These are phyloP conservation scores for Neurospora sp. DNA, from an alignment of 495 filamentous ascomycete genomes.

Conservation along the genomic window DNA sequence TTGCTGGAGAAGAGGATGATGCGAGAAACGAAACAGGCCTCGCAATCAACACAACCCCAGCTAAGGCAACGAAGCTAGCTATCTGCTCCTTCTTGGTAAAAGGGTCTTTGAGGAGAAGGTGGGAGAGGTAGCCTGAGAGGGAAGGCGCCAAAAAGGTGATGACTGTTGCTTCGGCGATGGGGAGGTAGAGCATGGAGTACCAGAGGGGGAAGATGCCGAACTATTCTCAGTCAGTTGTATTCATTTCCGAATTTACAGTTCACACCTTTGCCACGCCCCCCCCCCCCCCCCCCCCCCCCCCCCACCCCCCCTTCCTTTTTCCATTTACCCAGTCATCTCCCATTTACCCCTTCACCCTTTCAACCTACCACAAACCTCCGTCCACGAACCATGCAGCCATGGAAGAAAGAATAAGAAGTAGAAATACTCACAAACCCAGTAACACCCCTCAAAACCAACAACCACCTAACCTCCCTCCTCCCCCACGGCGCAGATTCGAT, in stretches of 20 bases:
- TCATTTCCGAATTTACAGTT: neutral
- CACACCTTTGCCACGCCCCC: too few species aligned
- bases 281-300: too few species aligned
- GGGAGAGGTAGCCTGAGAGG: constrained; percentile 75
- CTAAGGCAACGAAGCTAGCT: constrained; percentile 63
- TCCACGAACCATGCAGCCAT: neutral
- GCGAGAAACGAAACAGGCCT: constrained; percentile 54
- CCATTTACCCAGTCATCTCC: too few species aligned
- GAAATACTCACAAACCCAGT: constrained; percentile 48
- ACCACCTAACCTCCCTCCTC: constrained; percentile 46
- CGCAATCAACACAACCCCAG: constrained; percentile 79
- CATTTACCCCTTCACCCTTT: too few species aligned
- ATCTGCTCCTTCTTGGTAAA: constrained; percentile 72
- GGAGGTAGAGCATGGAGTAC: constrained; percentile 72
- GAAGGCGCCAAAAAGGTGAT: constrained; percentile 83
- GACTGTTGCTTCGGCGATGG: constrained; percentile 83
- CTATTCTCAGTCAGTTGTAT: neutral
- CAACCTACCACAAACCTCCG: too few species aligned
- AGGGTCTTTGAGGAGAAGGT: constrained; percentile 61
- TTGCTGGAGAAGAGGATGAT: constrained; percentile 6
- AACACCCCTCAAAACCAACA: constrained; percentile 61
- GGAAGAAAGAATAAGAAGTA: neutral
- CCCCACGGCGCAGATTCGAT: constrained; percentile 58
- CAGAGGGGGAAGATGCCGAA: constrained; percentile 62
- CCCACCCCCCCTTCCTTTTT: too few species aligned